A percentile compares a stretch with the other conserved stretches of the same genome.
Evolutionary conservation across 306 rosid species (phyloP).

Genomic region (Vachellia collinsii): DNA sequence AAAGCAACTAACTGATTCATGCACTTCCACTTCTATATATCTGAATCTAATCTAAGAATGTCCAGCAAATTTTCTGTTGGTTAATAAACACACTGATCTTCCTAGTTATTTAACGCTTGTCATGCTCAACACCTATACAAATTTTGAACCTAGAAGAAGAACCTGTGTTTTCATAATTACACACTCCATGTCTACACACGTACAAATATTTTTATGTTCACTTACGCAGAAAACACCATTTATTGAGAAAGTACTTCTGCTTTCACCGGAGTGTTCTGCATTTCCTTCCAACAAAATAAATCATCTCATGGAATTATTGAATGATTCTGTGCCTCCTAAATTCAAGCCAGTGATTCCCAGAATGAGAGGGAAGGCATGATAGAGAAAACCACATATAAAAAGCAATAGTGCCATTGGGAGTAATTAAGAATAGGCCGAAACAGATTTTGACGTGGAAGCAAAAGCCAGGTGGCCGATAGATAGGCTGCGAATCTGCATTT

Average conservation of each 20-base stretch:
- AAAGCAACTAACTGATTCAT: too few relatives aligned
- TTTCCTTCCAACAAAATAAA: not conserved
- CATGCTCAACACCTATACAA: not conserved
- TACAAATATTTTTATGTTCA: too few relatives aligned
- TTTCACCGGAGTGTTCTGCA: not conserved
- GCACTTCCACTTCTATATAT: too few relatives aligned
- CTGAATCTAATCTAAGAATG: too few relatives aligned
- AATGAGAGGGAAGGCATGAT: not conserved
- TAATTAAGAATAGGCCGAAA: not conserved
- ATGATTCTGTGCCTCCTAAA: not conserved
- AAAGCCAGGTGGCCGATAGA: conserved; percentile 42
- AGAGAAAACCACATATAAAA: not conserved
- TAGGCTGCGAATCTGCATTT: not conserved
- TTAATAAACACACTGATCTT: too few relatives aligned
- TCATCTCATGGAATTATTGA: too few relatives aligned
- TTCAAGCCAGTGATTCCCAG: not conserved
- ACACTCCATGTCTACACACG: too few relatives aligned
- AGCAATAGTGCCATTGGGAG: not conserved
- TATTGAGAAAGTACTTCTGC: not conserved
- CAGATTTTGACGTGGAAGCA: conserved; percentile 23
- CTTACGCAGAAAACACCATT: not conserved
- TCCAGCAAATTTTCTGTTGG: not conserved
- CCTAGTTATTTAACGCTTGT: not conserved
- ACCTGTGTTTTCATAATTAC: too few relatives aligned
- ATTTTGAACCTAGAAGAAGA: not conserved